Evolutionary conservation across 306 rosid genomes (phyloP).

Genomic region (Trifolium fragiferum): DNA sequence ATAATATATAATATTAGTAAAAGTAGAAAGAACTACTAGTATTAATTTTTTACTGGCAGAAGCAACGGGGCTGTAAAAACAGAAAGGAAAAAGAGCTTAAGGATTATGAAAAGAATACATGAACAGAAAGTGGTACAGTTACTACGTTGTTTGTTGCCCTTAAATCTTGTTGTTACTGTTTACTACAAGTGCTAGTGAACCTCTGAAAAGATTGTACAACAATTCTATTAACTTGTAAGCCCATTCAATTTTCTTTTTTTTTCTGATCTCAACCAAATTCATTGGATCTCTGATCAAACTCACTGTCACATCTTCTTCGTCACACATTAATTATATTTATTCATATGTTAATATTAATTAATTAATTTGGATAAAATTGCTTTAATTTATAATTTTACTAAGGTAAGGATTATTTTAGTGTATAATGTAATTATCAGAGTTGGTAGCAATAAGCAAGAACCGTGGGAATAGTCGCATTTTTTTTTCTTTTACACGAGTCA

Average conservation of each 20-base stretch:
- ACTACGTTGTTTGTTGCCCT: constrained; percentile 28
- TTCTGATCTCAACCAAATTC: neutral
- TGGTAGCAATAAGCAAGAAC: too few relatives aligned
- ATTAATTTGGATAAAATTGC: neutral
- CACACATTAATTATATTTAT: neutral
- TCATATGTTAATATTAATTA: neutral
- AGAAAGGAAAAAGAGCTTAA: neutral
- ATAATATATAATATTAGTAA: too few relatives aligned
- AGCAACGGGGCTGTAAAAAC: too few relatives aligned
- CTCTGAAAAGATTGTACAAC: constrained; percentile 19
- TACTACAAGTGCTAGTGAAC: constrained; percentile 32
- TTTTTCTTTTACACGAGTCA: neutral
- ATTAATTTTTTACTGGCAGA: constrained; percentile 1
- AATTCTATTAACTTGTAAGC: constrained; percentile 10
- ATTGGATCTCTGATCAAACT: constrained; percentile 18
- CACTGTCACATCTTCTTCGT: constrained; percentile 4
- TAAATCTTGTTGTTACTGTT: constrained; percentile 33
- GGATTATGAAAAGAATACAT: neutral
- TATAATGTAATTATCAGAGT: neutral
- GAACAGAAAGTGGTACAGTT: constrained; percentile 31
- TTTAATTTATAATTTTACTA: neutral
- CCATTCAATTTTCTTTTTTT: neutral
- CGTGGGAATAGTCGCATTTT: too few relatives aligned
- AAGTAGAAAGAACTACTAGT: neutral
- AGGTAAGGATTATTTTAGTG: neutral